A percentile compares a stretch with the other conserved stretches of the same genome.
Conservation (phyloP, 371 early-diverging fungal genomes). For the Mucor piriformis region DNA sequence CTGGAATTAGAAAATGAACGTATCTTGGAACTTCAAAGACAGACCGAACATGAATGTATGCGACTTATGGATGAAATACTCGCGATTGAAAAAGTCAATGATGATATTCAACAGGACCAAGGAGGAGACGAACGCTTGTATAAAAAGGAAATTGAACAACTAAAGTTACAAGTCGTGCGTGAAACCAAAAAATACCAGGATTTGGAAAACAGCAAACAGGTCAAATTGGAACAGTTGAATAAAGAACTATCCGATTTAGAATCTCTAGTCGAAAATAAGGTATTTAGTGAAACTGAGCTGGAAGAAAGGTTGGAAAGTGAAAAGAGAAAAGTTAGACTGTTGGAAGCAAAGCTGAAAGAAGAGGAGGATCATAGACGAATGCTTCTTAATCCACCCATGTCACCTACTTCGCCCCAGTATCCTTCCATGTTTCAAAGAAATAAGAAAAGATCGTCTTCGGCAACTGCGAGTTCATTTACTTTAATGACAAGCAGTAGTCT, state of each 20-base stretch:
- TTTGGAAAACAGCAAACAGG: constrained; percentile 51
- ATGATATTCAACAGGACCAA: neutral
- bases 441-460: neutral
- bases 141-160: constrained; percentile 43
- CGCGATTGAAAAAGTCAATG: constrained; percentile 28
- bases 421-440: constrained; percentile 1
- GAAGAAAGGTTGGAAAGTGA: constrained; percentile 59
- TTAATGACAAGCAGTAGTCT: constrained; percentile 9
- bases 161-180: constrained; percentile 48
- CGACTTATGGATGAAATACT: constrained; percentile 71
- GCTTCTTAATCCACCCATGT: neutral
- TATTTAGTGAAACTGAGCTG: constrained; percentile 70
- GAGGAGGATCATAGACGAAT: constrained; percentile 6
- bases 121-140: neutral
- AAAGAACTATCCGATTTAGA: constrained; percentile 73
- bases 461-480: constrained; percentile 2
- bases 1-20: constrained; percentile 13
- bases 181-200: constrained; percentile 55
- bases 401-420: constrained; percentile 16
- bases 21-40: constrained; percentile 51
- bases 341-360: constrained; percentile 27
- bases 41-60: constrained; percentile 71
- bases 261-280: constrained; percentile 70
- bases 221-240: constrained; percentile 58
- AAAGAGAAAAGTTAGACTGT: constrained; percentile 41